Base-by-base conservation (phyloP, 2,329 filamentous ascomycete species). In the Aspergillus sp. region DNA sequence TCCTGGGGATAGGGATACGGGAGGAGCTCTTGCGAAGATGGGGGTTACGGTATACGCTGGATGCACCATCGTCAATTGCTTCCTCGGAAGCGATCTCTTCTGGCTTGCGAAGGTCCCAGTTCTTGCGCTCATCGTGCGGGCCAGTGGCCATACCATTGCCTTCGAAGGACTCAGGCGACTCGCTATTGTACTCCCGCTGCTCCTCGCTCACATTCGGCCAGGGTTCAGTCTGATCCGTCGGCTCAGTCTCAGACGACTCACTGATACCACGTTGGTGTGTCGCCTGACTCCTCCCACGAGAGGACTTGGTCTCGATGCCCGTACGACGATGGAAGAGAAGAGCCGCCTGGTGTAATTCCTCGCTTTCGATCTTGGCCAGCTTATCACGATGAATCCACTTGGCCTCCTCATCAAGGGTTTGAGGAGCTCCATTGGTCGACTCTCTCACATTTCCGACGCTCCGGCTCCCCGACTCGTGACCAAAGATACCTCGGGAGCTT, bases 1-100 rank as follows among this genome's bases (percentile, higher is more conserved):
- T 74, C 59, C 88, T 90, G 25, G 89, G 83, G 33, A 97, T 78
- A 1, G 93, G 93, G 63, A 98, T 96, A 46, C 88, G 83, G 41
- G 91, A 95, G 3, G 79, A 73, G 71, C 80, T 72, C 75, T 80
- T 70, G 78, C 85, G 60, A 65, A 77, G 54, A 64, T 72, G 55
- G 58, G 79, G 69, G 69, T 79, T 61, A 71, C 67, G 57, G 72
- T 61, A 79, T 68, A 64, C 79, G 75, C 58, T 81, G 73, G 41
- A 61, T 7, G 65, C 55, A 38, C 46, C 50, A n/a, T 65, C 60
- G 7, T 71, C 64, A 47, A 63, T 56, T 30, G 13, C 33, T 56
- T 63, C 49, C 30, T 80, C 74, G 7, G 74, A 71, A 22, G 85
- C 83, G 52, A 88, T 85, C 63, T 95, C 90, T 57, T 90, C 87